A percentile compares a stretch with the other conserved stretches of the same genome.
Evolutionary conservation across 306 rosid species (phyloP).

Genomic region (Adenanthera pavonina): DNA sequence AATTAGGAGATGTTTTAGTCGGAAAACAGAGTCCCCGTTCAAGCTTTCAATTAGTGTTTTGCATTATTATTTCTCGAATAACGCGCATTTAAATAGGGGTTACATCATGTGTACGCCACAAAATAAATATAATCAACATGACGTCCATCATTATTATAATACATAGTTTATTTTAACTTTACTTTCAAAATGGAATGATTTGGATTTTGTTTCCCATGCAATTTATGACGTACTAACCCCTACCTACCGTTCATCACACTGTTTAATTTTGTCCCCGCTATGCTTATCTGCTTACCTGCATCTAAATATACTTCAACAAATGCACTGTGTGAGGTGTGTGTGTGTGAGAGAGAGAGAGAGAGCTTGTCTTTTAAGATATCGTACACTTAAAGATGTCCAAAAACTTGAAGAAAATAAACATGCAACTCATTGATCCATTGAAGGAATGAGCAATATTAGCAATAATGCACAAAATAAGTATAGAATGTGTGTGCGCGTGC

Average conservation of each 20-base stretch:
- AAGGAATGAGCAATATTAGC: no score
- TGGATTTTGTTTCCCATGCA: slow-evolving; percentile 8
- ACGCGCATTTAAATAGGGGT: not conserved
- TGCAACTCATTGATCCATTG: no score
- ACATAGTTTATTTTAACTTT: not conserved
- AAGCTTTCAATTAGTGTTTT: not conserved
- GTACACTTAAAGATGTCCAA: no score
- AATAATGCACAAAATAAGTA: no score
- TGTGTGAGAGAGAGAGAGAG: not conserved
- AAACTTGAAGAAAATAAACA: no score
- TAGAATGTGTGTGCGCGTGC: no score
- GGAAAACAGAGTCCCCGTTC: not conserved
- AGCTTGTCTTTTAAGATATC: no score
- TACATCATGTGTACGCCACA: not conserved
- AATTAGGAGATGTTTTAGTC: not conserved
- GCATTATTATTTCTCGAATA: not conserved
- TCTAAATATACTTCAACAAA: not conserved
- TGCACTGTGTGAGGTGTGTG: not conserved
- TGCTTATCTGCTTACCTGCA: not conserved
- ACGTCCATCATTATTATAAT: not conserved
- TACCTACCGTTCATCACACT: slow-evolving; percentile 44
- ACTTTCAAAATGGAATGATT: not conserved
- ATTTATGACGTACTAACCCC: slow-evolving; percentile 41
- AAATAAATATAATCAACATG: not conserved
- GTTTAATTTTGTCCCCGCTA: no score